Base-by-base conservation (phyloP, 1,284 basidiomycete genomes). In the Athelia sp. region DNA sequence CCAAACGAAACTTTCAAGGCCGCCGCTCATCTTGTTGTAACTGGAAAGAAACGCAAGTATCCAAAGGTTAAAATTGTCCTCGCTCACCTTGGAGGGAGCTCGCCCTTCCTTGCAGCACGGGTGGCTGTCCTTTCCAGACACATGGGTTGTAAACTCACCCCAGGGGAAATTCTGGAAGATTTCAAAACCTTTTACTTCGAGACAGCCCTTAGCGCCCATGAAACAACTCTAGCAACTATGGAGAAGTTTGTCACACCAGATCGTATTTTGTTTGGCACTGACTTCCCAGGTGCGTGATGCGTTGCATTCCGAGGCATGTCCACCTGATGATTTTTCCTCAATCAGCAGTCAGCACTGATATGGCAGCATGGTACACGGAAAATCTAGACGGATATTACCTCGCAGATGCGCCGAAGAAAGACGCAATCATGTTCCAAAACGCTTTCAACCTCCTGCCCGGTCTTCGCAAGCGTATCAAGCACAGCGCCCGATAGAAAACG, bases 1-100 rank as follows among this genome's bases (percentile, higher is more conserved):
- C 85, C 86, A 11, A 82, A 85, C 58, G 85, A 89, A 64, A 88
- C 87, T 0, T 87, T 78, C 71, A 88, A 87, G 67, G 86, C 84
- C 2, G 85, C 85, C 34, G 78, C 84, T 1, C 82, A 87, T 61
- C 74, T 88, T 43, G 83, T 88, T 43, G 79, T 87, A 24, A 75
- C 82, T 1, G 81, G 82, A 45, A 79, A 79, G 56, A 84, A 82
- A 62, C 77, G 82, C 45, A 76, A 71, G 51, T 85, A 76, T 56
- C 62, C 71, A 23, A 66, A 75, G 48, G 69, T 81, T 53, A 81
- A 76, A 51, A 77, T 87, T 56, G 75, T 88, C 45, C 75, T 88
- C 10, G 75, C 86, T 13, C 86, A 88, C 60, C 65, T 86, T 4
- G 86, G 86, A 22, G 85, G 86, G 2, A 79, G 70, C 52, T 73